phyloP scores from a whole-genome alignment of 805 yeast genomes.

The Saccharomycopsis sp. region DNA sequence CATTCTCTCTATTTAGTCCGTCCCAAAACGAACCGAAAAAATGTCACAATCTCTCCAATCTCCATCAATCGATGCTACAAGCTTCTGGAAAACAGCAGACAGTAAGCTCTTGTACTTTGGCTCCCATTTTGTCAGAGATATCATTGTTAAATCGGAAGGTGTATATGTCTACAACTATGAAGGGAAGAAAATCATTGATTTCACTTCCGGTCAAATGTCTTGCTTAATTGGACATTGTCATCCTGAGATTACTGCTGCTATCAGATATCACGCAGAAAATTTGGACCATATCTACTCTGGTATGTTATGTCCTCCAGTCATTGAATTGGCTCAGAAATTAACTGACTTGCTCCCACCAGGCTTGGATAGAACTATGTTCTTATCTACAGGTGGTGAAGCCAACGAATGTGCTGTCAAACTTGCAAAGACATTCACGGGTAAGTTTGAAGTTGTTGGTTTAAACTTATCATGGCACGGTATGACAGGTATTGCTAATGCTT shows the following conservation, averaged over 20 bases:
- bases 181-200: too few species aligned
- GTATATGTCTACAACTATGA: too few species aligned
- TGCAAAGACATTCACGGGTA: conserved; percentile 27
- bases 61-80: too few species aligned
- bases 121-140: too few species aligned
- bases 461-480: conserved; percentile 29
- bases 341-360: conserved; percentile 24
- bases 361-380: conserved; percentile 25
- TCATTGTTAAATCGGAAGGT: too few species aligned
- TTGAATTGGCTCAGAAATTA: conserved; percentile 28
- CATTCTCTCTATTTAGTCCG: too few species aligned
- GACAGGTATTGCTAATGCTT: conserved; percentile 27
- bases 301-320: conserved; percentile 27
- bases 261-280: conserved; percentile 24
- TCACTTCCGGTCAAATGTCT: conserved; percentile 28
- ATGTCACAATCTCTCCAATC: too few species aligned
- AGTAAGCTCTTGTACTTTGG: too few species aligned
- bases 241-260: conserved; percentile 25
- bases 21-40: too few species aligned
- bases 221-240: conserved; percentile 28
- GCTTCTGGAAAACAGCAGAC: too few species aligned
- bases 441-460: conserved; percentile 27
- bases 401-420: conserved; percentile 32
- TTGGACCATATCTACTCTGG: conserved; percentile 27
- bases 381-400: conserved; percentile 31